A percentile compares a stretch with the other conserved stretches of the same genome.
Conservation (phyloP, 345 rosid genomes). For the Eucalyptus polybractea region DNA sequence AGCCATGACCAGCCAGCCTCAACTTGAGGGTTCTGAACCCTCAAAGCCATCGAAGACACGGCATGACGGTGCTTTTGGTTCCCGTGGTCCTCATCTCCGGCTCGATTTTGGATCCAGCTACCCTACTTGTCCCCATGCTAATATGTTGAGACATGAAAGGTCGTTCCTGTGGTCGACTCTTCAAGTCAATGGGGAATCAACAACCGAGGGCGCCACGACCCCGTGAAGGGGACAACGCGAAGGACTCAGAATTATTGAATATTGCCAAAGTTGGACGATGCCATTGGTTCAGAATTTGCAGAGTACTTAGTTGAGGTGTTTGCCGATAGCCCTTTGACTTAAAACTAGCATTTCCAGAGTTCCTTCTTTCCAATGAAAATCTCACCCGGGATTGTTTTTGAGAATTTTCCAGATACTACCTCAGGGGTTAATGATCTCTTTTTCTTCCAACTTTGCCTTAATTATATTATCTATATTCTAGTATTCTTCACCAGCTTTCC, state of each 20-base stretch:
- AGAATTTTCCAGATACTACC: background rate
- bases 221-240: background rate
- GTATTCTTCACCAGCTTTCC: background rate
- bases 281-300: no score
- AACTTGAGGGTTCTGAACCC: no score
- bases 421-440: background rate
- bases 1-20: no score
- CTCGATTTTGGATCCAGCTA: no score
- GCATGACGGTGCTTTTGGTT: no score
- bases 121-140: no score
- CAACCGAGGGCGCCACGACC: background rate
- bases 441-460: background rate
- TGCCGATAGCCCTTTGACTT: background rate
- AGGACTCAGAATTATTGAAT: background rate
- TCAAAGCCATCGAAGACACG: no score
- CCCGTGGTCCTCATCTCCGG: no score
- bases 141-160: no score
- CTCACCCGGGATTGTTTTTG: background rate
- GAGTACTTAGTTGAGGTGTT: no score
- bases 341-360: background rate
- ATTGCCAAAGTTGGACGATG: background rate
- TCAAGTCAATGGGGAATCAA: no score
- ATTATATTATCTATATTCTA: background rate
- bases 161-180: no score
- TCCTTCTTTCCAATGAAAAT: background rate